A percentile compares a stretch with the other conserved stretches of the same genome.
These are phyloP conservation scores for Aspergillus tanneri DNA, from an alignment of 2,329 filamentous ascomycete genomes.

Conservation along the genomic window DNA sequence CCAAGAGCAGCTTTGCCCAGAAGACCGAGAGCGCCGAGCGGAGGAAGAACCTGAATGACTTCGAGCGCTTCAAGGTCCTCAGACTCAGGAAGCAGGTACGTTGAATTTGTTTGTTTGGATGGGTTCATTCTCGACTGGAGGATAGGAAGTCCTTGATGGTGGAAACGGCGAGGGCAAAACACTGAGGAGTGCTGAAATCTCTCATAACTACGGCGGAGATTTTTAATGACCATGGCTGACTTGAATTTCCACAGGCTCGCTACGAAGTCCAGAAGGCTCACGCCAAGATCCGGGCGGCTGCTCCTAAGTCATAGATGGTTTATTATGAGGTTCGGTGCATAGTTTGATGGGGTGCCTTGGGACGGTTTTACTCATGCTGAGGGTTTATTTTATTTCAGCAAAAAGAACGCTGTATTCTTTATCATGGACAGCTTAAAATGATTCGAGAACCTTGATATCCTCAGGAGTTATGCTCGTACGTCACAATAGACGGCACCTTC, in stretches of 20 bases:
- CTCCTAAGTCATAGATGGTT: constrained; percentile 60
- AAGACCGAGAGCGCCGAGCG: constrained; percentile 80
- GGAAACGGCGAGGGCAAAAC: background rate
- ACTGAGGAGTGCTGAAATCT: background rate
- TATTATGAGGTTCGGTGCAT: constrained; percentile 42
- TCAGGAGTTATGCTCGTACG: constrained; percentile 21
- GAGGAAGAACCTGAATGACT: constrained; percentile 91
- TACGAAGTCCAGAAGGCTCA: constrained; percentile 97
- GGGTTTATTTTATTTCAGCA: constrained; percentile 36
- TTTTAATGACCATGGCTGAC: constrained; percentile 15
- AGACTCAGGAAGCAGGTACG: constrained; percentile 97
- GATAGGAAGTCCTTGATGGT: background rate
- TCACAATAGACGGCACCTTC: constrained; percentile 15
- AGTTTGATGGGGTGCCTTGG: constrained; percentile 44
- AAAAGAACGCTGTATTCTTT: constrained; percentile 42
- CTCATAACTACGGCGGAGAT: background rate
- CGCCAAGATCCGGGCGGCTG: constrained; percentile 84
- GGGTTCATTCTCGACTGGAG: background rate
- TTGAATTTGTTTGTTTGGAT: constrained; percentile 23
- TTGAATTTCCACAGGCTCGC: constrained; percentile 57
- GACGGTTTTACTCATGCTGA: constrained; percentile 40
- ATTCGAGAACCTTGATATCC: constrained; percentile 46
- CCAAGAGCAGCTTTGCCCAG: constrained; percentile 90
- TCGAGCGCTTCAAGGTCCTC: constrained; percentile 99
- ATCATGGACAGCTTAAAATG: constrained; percentile 44